Base-by-base conservation (phyloP, 106 monocot species). In the Amphibolis antarctica region DNA sequence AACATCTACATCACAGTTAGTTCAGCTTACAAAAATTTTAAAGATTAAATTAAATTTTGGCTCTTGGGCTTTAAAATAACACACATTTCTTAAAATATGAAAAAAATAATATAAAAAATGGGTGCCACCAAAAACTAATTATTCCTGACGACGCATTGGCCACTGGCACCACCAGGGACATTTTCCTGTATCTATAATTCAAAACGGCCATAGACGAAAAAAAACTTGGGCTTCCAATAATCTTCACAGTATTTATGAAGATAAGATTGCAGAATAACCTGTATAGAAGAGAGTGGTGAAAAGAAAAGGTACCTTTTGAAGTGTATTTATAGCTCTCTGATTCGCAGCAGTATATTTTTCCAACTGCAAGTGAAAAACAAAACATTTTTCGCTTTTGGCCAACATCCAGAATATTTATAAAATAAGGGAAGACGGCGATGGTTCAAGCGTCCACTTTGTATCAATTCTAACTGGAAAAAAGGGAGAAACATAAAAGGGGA, bases 331-430 rank as follows among this genome's bases (percentile, higher is more conserved):
- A 22, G 89, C 89, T 83, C 81, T 66, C 51, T 71, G 67, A 76
- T 94, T 94, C 23, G 86, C 74, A 71, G 70, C 55, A 30, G 46
- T 46, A 51, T 75, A 68, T 72, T 79, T 94, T 55, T 79, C 83
- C 65, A 69, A 48, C 89, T 89, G 68, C 62, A 77, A 1, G 66
- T 24, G 68, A 20, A 68, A 44, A 28, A 36, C 18, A 25, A 36
- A n/a, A n/a, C 5, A 18, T 25, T 14, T 26, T 57, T 28, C 3
- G 25, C 30, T 22, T 45, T 17, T 23, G 10, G 4, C 27, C 27
- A 28, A 58, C 53, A 53, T 18, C 53, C n/a, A 53, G n/a, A n/a
- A n/a, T n/a, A 20, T 14, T 20, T 18, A 18, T 14, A 53, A 53
- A 53, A 13, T 53, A 53, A 13, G 19, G n/a, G n/a, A n/a, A n/a